Evolutionary conservation across 495 filamentous ascomycete genomes (phyloP), one percentile per base, ranked within the genome.

Genomic region (Recurvomyces mirabilis): DNA sequence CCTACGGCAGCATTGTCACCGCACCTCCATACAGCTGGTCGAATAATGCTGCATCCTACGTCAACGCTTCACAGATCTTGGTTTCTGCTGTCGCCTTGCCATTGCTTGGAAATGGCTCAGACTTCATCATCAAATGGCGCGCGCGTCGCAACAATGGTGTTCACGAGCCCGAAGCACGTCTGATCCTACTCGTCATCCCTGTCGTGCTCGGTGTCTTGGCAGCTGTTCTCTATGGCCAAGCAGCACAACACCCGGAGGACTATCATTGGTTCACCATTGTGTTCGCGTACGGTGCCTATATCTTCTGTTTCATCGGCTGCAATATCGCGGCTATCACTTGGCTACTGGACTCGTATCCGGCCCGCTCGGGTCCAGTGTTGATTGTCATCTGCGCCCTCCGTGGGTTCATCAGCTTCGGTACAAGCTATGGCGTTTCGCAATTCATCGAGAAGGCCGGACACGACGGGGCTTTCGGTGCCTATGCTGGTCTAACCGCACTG

Each of bases 341-440:
- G 36, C 42, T 65, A 4, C 44, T 68, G 4, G 65, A 68, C 19
- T 56, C 57, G 6, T 67, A 65, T 35, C 63, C 64, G 1, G 55
- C 56, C 0, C 51, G 60, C 3, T 57, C 65, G 13, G 60, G 57
- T 5, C 59, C 64, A 0, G 28, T 68, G 19, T 29, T 68, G 26
- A 58, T 66, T 2, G 56, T 66, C 26, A 60, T 68, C 35, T 67
- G 63, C 49, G 64, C 65, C 13, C 59, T 64, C 22, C 53, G 65
- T 2, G 64, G 64, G 0, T 59, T 67, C 29, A 60, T 65, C 28
- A 46, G 41, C 24, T 52, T 52, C 24, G 49, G 49, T 12, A 31
- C 26, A 14, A 47, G 36, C 37, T 52, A 52, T 28, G 49, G 49
- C 15, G 37, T 52, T 10, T 22, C 43, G 9, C 35, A 42, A 24